Base-by-base conservation (phyloP, 345 rosid species). In the Gossypium sturtianum region DNA sequence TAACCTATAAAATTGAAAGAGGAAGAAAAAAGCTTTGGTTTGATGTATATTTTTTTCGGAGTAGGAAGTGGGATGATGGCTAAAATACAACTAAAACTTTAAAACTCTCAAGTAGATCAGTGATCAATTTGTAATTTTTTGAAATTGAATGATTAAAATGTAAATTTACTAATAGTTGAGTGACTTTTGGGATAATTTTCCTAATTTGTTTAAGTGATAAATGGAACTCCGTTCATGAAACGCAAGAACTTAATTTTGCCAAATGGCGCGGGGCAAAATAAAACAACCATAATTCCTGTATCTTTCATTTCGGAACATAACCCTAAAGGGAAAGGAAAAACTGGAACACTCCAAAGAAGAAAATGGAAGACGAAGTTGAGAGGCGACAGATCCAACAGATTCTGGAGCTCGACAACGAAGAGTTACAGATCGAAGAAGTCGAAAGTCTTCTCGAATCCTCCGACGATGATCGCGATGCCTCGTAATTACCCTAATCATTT, bases 341-440 rank as follows among this genome's bases (percentile, higher is more conserved):
- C 9, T 3, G 25, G 6, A 23, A 20, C 51, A 38, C 29, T n/a
- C 25, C 6, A 23, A 57, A 25, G 71, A 61, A 25, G 66, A 52
- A 81, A 41, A 87, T 86, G 91, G 89, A 83, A 17, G 85, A 83
- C 25, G 88, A 83, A 9, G 79, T 82, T 48, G 98, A 94, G 87
- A 86, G 92, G 87, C 91, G 76, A 16, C 97, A 86, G 81, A 94
- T 94, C 72, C 88, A 89, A 84, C 97, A 94, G 75, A 92, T 92
- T 82, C 86, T 94, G 2, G 85, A 86, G 87, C 97, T 94, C 71
- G 97, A 94, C 45, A 81, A 84, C 77, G 95, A 92, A 82, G 98
- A 91, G 41, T 79, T 92, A 74, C 96, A 92, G 78, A 87, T 92
- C 25, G 98, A 92, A 77, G 98, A 92, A 79, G 93, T 91, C 77